Percentiles rank a stretch among this genome's conserved stretches.
These are phyloP conservation scores for Thraustotheca clavata DNA, from an alignment of 352 stramenopile genomes.

Conservation along the genomic window DNA sequence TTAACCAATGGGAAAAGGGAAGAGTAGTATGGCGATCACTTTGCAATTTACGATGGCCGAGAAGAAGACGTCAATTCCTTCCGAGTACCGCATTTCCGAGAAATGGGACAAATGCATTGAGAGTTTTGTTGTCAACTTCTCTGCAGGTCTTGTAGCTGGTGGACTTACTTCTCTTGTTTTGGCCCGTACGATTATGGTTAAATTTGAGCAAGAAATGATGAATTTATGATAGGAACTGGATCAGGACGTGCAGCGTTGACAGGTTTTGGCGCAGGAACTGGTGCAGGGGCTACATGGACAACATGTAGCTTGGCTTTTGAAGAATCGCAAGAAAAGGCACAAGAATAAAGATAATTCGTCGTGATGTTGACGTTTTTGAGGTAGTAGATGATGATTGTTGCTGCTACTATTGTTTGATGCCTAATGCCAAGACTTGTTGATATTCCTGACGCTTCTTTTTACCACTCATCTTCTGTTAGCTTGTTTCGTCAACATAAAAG, in stretches of 20 bases:
- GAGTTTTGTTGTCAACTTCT: slow-evolving; percentile 84
- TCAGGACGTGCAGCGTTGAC: slow-evolving; percentile 51
- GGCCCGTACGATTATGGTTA: slow-evolving; percentile 49
- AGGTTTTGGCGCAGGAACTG: slow-evolving; percentile 57
- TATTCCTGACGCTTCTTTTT: background rate
- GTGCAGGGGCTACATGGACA: slow-evolving; percentile 75
- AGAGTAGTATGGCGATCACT: too few species aligned
- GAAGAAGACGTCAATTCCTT: slow-evolving; percentile 55
- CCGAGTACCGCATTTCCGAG: slow-evolving; percentile 85
- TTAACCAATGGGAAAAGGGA: background rate
- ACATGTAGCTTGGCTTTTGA: slow-evolving; percentile 79
- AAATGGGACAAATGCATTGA: slow-evolving; percentile 88
- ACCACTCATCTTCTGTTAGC: background rate
- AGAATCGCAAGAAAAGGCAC: slow-evolving; percentile 22
- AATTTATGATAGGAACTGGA: slow-evolving; percentile 32
- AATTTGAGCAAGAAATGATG: background rate
- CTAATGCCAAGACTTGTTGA: slow-evolving; percentile 2
- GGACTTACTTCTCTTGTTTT: slow-evolving; percentile 76
- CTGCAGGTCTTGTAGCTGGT: slow-evolving; percentile 64
- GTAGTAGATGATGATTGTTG: background rate
- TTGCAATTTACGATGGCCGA: too few species aligned
- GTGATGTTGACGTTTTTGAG: background rate
- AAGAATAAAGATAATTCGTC: background rate
- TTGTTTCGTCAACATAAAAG: slow-evolving; percentile 10
- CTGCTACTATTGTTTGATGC: background rate